These are phyloP conservation scores for Ogataea chonburiensis DNA, from an alignment of 805 yeast genomes.

Conservation along the genomic window DNA sequence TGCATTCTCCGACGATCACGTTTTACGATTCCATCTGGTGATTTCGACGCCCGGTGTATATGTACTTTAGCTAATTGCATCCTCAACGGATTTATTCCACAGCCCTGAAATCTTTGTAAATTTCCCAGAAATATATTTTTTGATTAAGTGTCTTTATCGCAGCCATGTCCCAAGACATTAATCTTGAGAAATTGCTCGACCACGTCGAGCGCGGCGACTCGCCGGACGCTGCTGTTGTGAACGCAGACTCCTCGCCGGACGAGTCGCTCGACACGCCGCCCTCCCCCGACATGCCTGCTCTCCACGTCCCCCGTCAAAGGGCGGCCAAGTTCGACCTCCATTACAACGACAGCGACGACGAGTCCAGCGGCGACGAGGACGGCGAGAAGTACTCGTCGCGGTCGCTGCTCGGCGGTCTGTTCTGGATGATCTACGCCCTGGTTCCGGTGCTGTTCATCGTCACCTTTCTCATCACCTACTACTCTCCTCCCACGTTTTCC, in stretches of 20 bases:
- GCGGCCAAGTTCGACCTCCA: conserved; percentile 16
- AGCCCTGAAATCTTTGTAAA: too few relatives aligned
- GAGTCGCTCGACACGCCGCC: conserved; percentile 12
- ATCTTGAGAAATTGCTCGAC: conserved; percentile 18
- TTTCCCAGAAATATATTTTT: neutral
- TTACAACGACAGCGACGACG: conserved; percentile 11
- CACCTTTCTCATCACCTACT: conserved; percentile 14
- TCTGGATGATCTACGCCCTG: conserved; percentile 25
- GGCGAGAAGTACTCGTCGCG: conserved; percentile 15
- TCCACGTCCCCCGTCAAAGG: conserved; percentile 13
- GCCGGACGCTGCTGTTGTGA: neutral
- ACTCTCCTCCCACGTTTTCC: conserved; percentile 6
- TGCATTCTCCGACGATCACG: conserved; percentile 6
- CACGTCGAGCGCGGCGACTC: conserved; percentile 19
- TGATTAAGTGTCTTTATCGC: conserved; percentile 10
- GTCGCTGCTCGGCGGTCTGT: conserved; percentile 14
- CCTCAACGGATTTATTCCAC: conserved; percentile 28
- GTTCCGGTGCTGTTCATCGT: conserved; percentile 20
- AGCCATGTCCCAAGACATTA: conserved; percentile 15
- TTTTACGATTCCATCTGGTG: conserved; percentile 9
- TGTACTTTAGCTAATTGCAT: conserved; percentile 16
- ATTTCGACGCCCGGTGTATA: conserved; percentile 9
- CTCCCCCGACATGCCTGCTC: conserved; percentile 9
- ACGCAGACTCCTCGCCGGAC: conserved; percentile 3
- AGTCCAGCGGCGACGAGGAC: conserved; percentile 14